Evolutionary conservation across 1,284 basidiomycete genomes (phyloP).

Genomic region (Pseudozyma thailandica): DNA sequence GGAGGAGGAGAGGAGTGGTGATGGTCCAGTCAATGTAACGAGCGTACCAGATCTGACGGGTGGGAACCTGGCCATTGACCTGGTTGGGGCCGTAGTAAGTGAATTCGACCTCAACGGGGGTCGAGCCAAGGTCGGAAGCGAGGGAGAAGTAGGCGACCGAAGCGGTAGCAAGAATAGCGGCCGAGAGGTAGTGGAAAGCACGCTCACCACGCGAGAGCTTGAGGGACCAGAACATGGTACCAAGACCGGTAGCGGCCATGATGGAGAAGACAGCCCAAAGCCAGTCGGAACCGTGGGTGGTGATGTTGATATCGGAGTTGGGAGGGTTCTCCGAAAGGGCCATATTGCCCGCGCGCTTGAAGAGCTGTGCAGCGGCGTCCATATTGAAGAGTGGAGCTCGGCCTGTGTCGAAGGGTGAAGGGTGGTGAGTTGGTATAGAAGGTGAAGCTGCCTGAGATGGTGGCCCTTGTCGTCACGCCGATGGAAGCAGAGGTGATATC

Average conservation of each 20-base stretch:
- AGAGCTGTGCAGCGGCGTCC: slow-evolving; percentile 20
- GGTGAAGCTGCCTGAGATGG: background rate
- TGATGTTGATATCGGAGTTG: slow-evolving; percentile 55
- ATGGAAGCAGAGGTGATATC: background rate
- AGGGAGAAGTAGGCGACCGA: slow-evolving; percentile 72
- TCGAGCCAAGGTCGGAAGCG: slow-evolving; percentile 75
- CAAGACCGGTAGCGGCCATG: slow-evolving; percentile 63
- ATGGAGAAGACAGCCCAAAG: slow-evolving; percentile 68
- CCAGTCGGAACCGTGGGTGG: slow-evolving; percentile 70
- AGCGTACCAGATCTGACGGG: slow-evolving; percentile 73
- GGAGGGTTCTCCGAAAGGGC: slow-evolving; percentile 50
- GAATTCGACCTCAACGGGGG: slow-evolving; percentile 72
- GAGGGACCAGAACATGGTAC: slow-evolving; percentile 55
- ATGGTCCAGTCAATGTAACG: slow-evolving; percentile 68
- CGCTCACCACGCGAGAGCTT: slow-evolving; percentile 69
- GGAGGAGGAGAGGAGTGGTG: slow-evolving; percentile 74
- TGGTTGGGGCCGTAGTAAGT: slow-evolving; percentile 58
- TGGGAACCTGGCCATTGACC: slow-evolving; percentile 52
- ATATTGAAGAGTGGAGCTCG: slow-evolving; percentile 15
- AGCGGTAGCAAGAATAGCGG: slow-evolving; percentile 67
- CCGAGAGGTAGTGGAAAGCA: slow-evolving; percentile 71
- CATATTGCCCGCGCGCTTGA: slow-evolving; percentile 52
- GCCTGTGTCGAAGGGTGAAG: background rate
- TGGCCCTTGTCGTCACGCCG: slow-evolving; percentile 14
- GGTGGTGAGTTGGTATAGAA: background rate